Base-by-base conservation (phyloP, 2,329 filamentous ascomycete species). In the Botryotinia convoluta region DNA sequence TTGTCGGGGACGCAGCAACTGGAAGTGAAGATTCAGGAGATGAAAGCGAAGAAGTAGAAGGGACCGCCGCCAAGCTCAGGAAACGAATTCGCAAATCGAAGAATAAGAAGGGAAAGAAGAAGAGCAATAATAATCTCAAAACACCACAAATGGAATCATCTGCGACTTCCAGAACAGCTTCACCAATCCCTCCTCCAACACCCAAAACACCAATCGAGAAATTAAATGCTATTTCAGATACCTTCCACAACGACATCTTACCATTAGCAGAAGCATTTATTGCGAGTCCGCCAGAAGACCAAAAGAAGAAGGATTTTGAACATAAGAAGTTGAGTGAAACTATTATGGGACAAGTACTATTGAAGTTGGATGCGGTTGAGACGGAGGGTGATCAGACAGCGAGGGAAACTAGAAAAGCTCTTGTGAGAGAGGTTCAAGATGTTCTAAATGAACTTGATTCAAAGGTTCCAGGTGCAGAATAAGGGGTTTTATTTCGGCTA, bases 321-420 rank as follows among this genome's bases (percentile, higher is more conserved):
- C 91, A 95, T 81, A 90, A 91, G 80, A 91, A 88, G 80, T 82
- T 96, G 29, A 90, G 89, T 6, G 93, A 96, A 84, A 93, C 91
- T 7, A 87, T 94, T 57, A 85, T 96, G 85, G 89, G 91, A 75
- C 91, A 94, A 77, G 89, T 94, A 3, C 79, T 95, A 54, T 83
- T 96, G 76, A 95, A 95, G 83, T 82, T 94, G 57, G 93, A 96
- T 80, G 90, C 87, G 35, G 89, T 95, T 4, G 92, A 95, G 77
- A 91, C 90, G 0, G 90, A 91, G 65, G 92, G 92, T 8, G 89
- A 93, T 76, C 81, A 84, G 16, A 89, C 91, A 20, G 89, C 92
- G 39, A 86, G 92, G 75, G 83, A 86, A 20, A 88, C 85, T 80
- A 85, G 93, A 79, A 95, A 92, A 83, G 91, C 90, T 73, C 82